phyloP scores from a whole-genome alignment of 495 filamentous ascomycete genomes.

The Achaetomiella virescens region DNA sequence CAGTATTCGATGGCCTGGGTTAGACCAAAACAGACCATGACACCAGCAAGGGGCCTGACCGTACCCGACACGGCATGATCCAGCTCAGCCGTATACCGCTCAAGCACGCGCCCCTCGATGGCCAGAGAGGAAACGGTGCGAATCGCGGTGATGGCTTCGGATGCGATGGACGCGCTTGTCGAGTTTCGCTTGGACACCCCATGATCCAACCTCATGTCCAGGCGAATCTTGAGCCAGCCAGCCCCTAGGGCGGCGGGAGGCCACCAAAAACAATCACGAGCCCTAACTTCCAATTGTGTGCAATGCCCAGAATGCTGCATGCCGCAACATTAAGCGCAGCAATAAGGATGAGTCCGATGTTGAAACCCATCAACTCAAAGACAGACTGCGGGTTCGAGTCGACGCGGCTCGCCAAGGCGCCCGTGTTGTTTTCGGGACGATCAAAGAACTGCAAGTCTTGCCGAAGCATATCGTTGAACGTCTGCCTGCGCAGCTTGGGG shows the following conservation, averaged over 20 bases:
- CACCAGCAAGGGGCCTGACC: constrained; percentile 58
- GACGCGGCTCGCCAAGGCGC: constrained; percentile 61
- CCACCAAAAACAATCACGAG: constrained; percentile 67
- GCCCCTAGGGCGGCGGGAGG: constrained; percentile 71
- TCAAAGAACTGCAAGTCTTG: constrained; percentile 88
- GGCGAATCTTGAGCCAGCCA: constrained; percentile 81
- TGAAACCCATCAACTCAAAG: constrained; percentile 77
- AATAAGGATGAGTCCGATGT: constrained; percentile 74
- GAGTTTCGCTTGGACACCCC: constrained; percentile 33
- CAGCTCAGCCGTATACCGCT: constrained; percentile 62
- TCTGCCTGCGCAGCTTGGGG: constrained; percentile 64
- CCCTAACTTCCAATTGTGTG: constrained; percentile 85
- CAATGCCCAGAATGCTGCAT: constrained; percentile 57
- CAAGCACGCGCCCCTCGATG: constrained; percentile 68
- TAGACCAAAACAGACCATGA: constrained; percentile 67
- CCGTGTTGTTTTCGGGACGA: constrained; percentile 71
- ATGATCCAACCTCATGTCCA: constrained; percentile 67
- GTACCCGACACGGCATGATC: constrained; percentile 53
- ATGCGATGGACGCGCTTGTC: constrained; percentile 70
- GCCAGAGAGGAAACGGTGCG: constrained; percentile 89
- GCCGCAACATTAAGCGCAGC: constrained; percentile 67
- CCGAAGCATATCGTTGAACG: constrained; percentile 78
- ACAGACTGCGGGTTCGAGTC: constrained; percentile 57
- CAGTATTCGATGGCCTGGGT: constrained; percentile 62
- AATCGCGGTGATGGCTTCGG: constrained; percentile 85